These are phyloP conservation scores for Pyrenochaeta sp. DNA, from an alignment of 2,329 filamentous ascomycete species.

Conservation along the genomic window DNA sequence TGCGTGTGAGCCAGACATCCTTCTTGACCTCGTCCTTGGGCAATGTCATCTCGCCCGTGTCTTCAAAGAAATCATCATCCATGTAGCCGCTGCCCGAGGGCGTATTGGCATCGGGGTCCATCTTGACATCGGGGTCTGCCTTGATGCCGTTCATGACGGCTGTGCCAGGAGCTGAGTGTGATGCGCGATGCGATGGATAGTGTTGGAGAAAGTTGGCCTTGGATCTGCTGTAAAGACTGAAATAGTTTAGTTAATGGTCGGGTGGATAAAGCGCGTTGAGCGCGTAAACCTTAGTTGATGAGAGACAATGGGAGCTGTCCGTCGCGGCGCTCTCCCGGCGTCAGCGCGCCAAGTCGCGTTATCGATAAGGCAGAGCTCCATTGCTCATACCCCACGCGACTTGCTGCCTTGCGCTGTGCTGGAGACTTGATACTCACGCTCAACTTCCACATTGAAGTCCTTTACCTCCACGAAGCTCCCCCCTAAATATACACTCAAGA, in stretches of 20 bases:
- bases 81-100: conserved; percentile 42
- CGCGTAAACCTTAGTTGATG: conserved; percentile 4
- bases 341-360: conserved; percentile 27
- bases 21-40: conserved; percentile 35
- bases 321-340: conserved; percentile 17
- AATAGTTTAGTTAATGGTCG: conserved; percentile 1
- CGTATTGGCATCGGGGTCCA: conserved; percentile 43
- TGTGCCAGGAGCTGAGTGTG: conserved; percentile 2
- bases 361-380: conserved; percentile 21
- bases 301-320: conserved; percentile 18
- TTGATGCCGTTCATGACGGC: conserved; percentile 52
- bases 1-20: conserved; percentile 49
- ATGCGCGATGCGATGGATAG: not conserved
- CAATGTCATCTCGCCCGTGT: conserved; percentile 53
- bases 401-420: conserved; percentile 10
- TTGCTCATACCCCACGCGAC: conserved; percentile 12
- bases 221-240: conserved; percentile 3
- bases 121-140: conserved; percentile 47
- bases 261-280: conserved; percentile 6
- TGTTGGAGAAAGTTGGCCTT: not conserved
- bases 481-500: not conserved
- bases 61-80: conserved; percentile 55
- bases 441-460: not conserved
- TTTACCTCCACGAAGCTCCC: not conserved
- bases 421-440: not conserved